Percentiles rank a stretch among this genome's conserved stretches.
Evolutionary conservation across 2,329 filamentous ascomycete species (phyloP).

Genomic region (Thermoascus crustaceus): DNA sequence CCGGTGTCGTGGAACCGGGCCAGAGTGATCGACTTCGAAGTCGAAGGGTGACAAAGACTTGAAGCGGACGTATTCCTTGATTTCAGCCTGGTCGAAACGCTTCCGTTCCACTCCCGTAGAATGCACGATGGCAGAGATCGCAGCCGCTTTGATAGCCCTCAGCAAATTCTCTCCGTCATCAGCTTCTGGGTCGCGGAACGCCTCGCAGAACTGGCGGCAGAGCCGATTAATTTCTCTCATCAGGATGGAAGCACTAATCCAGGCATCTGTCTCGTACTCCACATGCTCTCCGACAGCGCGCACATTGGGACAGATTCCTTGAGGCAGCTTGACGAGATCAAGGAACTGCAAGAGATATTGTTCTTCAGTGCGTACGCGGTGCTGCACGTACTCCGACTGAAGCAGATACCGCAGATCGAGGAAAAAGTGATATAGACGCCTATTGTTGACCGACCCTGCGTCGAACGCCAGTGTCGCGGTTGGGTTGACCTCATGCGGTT

Average conservation of each 20-base stretch:
- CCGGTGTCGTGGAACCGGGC: slow-evolving; percentile 47
- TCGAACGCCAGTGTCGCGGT: slow-evolving; percentile 87
- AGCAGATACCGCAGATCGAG: slow-evolving; percentile 88
- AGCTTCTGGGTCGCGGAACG: slow-evolving; percentile 64
- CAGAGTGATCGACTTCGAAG: slow-evolving; percentile 52
- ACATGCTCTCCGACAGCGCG: slow-evolving; percentile 91
- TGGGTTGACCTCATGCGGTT: slow-evolving; percentile 80
- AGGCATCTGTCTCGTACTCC: slow-evolving; percentile 95
- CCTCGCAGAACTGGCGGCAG: slow-evolving; percentile 78
- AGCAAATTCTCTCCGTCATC: slow-evolving; percentile 60
- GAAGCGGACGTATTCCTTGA: slow-evolving; percentile 79
- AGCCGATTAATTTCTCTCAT: slow-evolving; percentile 92
- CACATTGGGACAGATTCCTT: slow-evolving; percentile 92
- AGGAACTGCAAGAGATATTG: slow-evolving; percentile 91
- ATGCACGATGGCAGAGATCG: slow-evolving; percentile 78
- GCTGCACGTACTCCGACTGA: slow-evolving; percentile 77
- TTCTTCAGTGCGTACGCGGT: slow-evolving; percentile 70
- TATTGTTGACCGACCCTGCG: slow-evolving; percentile 86
- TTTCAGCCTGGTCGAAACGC: slow-evolving; percentile 77
- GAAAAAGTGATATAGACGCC: slow-evolving; percentile 97
- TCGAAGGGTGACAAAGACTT: slow-evolving; percentile 70
- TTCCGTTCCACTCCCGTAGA: slow-evolving; percentile 81
- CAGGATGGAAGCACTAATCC: slow-evolving; percentile 92
- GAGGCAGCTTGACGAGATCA: slow-evolving; percentile 89
- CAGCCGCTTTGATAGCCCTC: slow-evolving; percentile 58